Percentiles rank a stretch among this genome's conserved stretches.
Evolutionary conservation across 2,329 filamentous ascomycete species (phyloP).

Genomic region (Fusarium tupiense): DNA sequence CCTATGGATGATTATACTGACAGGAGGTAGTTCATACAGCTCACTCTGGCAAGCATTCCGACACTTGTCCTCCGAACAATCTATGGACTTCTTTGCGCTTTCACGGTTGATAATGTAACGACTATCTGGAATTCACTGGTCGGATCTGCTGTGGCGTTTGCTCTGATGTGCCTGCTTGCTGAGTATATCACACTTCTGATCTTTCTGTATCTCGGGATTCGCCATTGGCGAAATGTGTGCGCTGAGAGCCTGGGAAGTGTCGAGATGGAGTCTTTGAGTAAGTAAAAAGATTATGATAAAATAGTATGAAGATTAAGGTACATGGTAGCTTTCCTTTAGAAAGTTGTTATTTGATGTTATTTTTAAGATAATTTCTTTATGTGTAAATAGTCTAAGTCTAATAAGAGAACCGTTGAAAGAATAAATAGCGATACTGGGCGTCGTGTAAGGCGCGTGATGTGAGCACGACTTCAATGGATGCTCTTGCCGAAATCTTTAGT

Average conservation of each 20-base stretch:
- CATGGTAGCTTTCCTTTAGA: too few species aligned
- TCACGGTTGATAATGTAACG: rapidly evolving
- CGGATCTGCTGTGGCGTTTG: not conserved
- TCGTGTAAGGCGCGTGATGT: too few species aligned
- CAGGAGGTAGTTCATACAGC: not conserved
- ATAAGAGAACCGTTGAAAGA: too few species aligned
- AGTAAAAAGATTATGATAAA: not conserved
- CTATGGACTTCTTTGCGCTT: not conserved
- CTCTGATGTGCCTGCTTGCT: not conserved
- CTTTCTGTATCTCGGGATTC: not conserved
- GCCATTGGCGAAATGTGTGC: not conserved
- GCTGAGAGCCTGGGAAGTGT: not conserved
- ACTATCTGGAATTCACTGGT: not conserved
- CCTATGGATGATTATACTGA: rapidly evolving
- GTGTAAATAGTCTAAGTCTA: too few species aligned
- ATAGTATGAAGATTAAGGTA: too few species aligned
- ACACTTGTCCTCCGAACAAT: not conserved
- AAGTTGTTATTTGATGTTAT: too few species aligned
- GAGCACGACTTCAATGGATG: too few species aligned
- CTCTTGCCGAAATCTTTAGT: too few species aligned
- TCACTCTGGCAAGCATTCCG: not conserved
- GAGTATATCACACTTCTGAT: not conserved
- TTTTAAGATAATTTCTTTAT: too few species aligned
- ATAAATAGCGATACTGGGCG: too few species aligned
- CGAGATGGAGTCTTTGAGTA: not conserved